Evolutionary conservation across 2,329 filamentous ascomycete genomes (phyloP).

Genomic region (Exophiala mesophila): DNA sequence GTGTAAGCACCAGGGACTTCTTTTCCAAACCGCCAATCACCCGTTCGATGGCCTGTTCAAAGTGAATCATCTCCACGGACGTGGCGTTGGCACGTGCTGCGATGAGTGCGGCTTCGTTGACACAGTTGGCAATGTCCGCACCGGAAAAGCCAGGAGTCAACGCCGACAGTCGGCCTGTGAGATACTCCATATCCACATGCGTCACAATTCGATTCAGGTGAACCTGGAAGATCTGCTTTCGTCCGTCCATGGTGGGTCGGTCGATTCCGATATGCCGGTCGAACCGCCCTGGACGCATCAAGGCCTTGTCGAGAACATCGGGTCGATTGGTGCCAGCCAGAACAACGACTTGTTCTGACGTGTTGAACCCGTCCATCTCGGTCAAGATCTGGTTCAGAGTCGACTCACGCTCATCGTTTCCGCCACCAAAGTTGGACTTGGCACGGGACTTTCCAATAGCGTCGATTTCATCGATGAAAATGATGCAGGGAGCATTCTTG

Average conservation of each 20-base stretch:
- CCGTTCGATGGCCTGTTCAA: slow-evolving; percentile 95
- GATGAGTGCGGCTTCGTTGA: slow-evolving; percentile 94
- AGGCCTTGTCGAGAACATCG: slow-evolving; percentile 87
- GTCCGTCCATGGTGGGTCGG: slow-evolving; percentile 90
- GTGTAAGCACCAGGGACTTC: slow-evolving; percentile 89
- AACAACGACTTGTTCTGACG: slow-evolving; percentile 90
- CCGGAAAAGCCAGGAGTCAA: slow-evolving; percentile 95
- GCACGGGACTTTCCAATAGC: slow-evolving; percentile 88
- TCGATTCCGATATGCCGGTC: slow-evolving; percentile 96
- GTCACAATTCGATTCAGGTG: slow-evolving; percentile 94
- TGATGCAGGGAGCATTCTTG: slow-evolving; percentile 96
- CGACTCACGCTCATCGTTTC: slow-evolving; percentile 94
- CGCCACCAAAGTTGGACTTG: slow-evolving; percentile 77
- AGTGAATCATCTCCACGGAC: slow-evolving; percentile 80
- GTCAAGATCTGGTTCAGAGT: slow-evolving; percentile 97
- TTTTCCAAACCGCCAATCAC: slow-evolving; percentile 95
- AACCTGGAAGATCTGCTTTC: slow-evolving; percentile 92
- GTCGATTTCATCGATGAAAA: slow-evolving; percentile 99
- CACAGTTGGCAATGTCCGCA: slow-evolving; percentile 96
- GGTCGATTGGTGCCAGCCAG: slow-evolving; percentile 94
- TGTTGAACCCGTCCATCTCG: slow-evolving; percentile 99
- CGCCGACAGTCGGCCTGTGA: slow-evolving; percentile 83
- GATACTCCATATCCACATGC: slow-evolving; percentile 77
- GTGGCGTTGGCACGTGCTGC: slow-evolving; percentile 79
- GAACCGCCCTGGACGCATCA: slow-evolving; percentile 95